Evolutionary conservation across 805 yeast genomes (phyloP), one percentile per base, ranked within the genome.

Genomic region (Citeromyces nyonsensis): DNA sequence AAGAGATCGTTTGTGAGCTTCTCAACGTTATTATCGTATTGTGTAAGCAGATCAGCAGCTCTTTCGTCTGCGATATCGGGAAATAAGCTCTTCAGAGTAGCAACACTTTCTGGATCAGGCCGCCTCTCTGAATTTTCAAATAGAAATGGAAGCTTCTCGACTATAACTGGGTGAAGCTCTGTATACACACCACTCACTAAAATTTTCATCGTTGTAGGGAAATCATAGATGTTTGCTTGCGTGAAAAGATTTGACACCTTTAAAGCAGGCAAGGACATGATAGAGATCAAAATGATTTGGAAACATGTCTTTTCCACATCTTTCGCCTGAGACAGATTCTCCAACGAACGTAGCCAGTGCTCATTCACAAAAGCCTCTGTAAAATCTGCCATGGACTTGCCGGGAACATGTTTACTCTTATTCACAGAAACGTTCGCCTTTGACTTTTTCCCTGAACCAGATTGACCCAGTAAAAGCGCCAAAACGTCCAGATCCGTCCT

Each of bases 341-440:
- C 88, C 28, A 80, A 44, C 10, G 51, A 47, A 40, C 70, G 75
- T 11, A 75, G 49, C 85, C 85, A 79, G 8, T 58, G 52, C 1
- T 53, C 43, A 13, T 57, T 57, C 2, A 76, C 69, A 48, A 78
- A 80, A 13, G 42, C 45, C 35, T 69, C 77, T 2, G 72, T 62
- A 48, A 78, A 74, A 2, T 45, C 48, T 7, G 22, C 22, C 22
- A 18, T 18, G 5, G 22, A 18, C 22, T 18, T 18, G 5, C 22
- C 22, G 5, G 22, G 22, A 18, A 18, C 7, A 18, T 18, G 22
- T 18, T 18, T 18, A 18, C 22, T 7, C 22, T 18, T 18, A 18
- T 7, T 18, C 22, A 18, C 22, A 7, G 22, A 18, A 18, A 18
- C 22, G 22, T 7, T 18, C 7, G 6, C 22, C 22, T 18, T 18